These are phyloP conservation scores for Wickerhamiella pararugosa DNA, from an alignment of 1,139 yeast species.

Conservation along the genomic window DNA sequence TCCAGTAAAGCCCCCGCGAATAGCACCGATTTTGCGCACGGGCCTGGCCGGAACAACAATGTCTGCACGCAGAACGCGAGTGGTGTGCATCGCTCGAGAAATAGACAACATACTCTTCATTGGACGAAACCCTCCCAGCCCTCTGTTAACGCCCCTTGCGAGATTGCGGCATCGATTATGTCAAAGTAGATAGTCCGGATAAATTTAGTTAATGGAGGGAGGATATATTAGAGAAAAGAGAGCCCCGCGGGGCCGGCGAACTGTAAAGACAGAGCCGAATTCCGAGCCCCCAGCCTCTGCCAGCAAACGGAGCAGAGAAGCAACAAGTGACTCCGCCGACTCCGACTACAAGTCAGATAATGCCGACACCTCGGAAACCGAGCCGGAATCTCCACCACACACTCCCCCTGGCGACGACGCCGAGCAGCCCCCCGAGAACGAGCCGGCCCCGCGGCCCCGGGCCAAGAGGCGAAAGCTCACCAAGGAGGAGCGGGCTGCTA, in stretches of 20 bases:
- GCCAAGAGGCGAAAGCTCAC: not conserved
- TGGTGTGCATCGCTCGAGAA: constrained; percentile 7
- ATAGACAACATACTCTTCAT: too few species aligned
- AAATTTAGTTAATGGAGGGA: too few species aligned
- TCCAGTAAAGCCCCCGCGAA: constrained; percentile 46
- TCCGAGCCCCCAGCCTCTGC: not conserved
- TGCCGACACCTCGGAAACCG: too few species aligned
- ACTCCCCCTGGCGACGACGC: not conserved
- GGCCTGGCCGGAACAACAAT: constrained; percentile 11
- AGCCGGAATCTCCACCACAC: not conserved
- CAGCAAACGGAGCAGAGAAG: not conserved
- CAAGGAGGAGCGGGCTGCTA: constrained; percentile 1
- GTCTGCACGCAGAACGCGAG: constrained; percentile 7
- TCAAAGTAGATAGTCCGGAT: too few species aligned
- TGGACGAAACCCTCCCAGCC: too few species aligned
- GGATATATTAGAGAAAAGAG: too few species aligned
- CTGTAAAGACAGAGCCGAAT: too few species aligned
- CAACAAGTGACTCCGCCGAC: constrained; percentile 1
- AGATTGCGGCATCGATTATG: too few species aligned
- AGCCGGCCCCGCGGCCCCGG: not conserved
- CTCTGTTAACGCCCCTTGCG: too few species aligned
- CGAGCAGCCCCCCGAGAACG: not conserved
- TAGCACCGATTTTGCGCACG: constrained; percentile 33
- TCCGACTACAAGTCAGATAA: too few species aligned
- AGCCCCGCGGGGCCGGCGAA: too few species aligned